A percentile compares a stretch with the other conserved stretches of the same genome.
These are phyloP conservation scores for Fusarium stilboides DNA, from an alignment of 2,329 filamentous ascomycete genomes.

Conservation along the genomic window DNA sequence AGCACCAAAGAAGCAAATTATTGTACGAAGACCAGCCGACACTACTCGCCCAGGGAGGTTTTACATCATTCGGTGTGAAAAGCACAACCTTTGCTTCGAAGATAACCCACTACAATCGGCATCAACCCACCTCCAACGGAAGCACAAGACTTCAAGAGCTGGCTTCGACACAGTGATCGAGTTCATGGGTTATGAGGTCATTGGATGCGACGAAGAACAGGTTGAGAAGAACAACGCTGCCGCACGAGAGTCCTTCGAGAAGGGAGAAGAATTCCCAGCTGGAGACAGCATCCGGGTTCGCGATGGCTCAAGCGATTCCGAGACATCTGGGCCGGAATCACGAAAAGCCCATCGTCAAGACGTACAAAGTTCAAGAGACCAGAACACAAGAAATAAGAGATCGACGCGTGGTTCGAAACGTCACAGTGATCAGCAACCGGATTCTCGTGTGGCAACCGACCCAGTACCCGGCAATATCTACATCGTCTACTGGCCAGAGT, in stretches of 20 bases:
- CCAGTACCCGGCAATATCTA: constrained; percentile 31
- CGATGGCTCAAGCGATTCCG: too few species aligned
- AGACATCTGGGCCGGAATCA: background rate
- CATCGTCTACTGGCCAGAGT: constrained; percentile 22
- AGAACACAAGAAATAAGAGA: background rate
- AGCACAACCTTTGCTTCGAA: constrained; percentile 30
- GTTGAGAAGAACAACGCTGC: constrained; percentile 28
- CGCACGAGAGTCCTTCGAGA: constrained; percentile 9
- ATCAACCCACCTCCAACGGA: constrained; percentile 15
- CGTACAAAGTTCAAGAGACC: background rate
- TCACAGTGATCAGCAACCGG: background rate
- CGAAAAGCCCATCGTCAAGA: background rate
- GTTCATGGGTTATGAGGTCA: constrained; percentile 26
- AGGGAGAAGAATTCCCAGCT: constrained; percentile 1
- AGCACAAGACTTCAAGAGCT: constrained; percentile 12
- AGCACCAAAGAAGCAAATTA: constrained; percentile 35
- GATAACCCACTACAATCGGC: constrained; percentile 25
- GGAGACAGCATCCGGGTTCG: constrained; percentile 25
- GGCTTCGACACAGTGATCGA: constrained; percentile 17
- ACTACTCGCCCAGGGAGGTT: constrained; percentile 6
- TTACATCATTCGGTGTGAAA: constrained; percentile 38
- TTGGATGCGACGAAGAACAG: constrained; percentile 28
- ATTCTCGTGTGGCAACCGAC: background rate
- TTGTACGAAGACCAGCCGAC: constrained; percentile 22
- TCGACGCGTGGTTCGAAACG: background rate